These are phyloP conservation scores for Inga leiocalycina DNA, from an alignment of 306 rosid species.

Conservation along the genomic window DNA sequence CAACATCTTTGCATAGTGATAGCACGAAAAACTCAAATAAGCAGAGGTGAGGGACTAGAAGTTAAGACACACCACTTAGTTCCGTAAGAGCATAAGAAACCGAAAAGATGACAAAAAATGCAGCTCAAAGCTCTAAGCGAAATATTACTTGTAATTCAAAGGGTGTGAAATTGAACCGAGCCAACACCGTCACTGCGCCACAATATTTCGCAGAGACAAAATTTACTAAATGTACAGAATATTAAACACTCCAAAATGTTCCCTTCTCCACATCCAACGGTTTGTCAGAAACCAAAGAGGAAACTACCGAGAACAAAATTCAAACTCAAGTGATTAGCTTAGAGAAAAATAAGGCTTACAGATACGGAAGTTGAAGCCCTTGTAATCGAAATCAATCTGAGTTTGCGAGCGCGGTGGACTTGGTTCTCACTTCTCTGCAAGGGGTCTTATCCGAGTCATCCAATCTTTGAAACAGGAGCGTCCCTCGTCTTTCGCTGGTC, in stretches of 20 bases:
- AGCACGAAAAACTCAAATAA: conserved; percentile 17
- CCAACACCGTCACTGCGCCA: background rate
- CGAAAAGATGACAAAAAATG: background rate
- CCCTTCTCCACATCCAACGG: background rate
- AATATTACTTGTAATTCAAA: conserved; percentile 6
- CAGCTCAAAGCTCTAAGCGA: conserved; percentile 9
- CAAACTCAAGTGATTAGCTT: background rate
- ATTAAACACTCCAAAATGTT: background rate
- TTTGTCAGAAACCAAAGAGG: conserved; percentile 37
- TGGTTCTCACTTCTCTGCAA: background rate
- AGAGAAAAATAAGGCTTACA: conserved; percentile 37
- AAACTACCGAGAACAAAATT: conserved; percentile 4
- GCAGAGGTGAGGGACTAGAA: conserved; percentile 3
- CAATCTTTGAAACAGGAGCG: conserved; percentile 14
- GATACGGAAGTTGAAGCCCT: conserved; percentile 2
- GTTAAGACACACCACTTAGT: conserved; percentile 14
- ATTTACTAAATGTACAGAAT: background rate
- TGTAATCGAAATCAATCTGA: conserved; percentile 42
- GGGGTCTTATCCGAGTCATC: conserved; percentile 27
- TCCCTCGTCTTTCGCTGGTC: background rate
- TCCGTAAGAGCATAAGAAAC: conserved; percentile 16
- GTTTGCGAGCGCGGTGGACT: conserved; percentile 27
- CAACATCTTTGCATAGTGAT: conserved; percentile 30
- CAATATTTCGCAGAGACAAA: conserved; percentile 5
- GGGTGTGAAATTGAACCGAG: conserved; percentile 18